Evolutionary conservation across 495 filamentous ascomycete genomes (phyloP).

Genomic region (Neurospora discreta): DNA sequence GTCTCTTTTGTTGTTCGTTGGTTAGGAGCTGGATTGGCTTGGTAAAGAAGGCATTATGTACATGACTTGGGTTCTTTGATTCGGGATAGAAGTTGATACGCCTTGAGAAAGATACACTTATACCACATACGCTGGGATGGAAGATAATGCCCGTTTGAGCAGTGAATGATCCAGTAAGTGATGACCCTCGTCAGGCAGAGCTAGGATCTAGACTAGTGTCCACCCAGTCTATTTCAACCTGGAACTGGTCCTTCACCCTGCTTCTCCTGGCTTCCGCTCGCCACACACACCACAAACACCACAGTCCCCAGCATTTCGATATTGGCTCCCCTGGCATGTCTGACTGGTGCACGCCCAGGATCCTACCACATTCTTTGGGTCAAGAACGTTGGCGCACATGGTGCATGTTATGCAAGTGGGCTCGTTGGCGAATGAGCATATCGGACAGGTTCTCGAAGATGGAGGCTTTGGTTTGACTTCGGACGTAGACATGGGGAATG

Average conservation of each 20-base stretch:
- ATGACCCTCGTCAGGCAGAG: not conserved
- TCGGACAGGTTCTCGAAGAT: constrained; percentile 31
- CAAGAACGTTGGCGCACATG: constrained; percentile 56
- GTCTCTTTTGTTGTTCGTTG: not conserved
- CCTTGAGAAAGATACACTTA: too few species aligned
- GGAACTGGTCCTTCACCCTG: not conserved
- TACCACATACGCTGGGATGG: not conserved
- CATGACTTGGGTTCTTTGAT: not conserved
- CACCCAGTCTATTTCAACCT: not conserved
- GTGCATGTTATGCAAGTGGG: constrained; percentile 40
- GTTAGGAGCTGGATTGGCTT: not conserved
- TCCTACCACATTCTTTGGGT: constrained; percentile 32
- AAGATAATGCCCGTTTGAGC: not conserved
- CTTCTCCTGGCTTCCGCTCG: constrained; percentile 15
- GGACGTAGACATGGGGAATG: not conserved
- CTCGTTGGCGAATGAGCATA: constrained; percentile 54
- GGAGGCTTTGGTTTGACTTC: not conserved
- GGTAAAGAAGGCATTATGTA: not conserved
- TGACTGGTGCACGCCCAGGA: constrained; percentile 50
- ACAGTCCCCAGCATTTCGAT: constrained; percentile 54
- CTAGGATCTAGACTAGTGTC: not conserved
- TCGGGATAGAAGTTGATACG: too few species aligned
- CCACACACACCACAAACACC: constrained; percentile 60
- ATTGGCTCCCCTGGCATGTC: constrained; percentile 40
- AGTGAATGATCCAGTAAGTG: not conserved